Evolutionary conservation across 164 flowering plant species (phyloP), one percentile per base, ranked within the genome.

Genomic region (Cinnamomum micranthum): DNA sequence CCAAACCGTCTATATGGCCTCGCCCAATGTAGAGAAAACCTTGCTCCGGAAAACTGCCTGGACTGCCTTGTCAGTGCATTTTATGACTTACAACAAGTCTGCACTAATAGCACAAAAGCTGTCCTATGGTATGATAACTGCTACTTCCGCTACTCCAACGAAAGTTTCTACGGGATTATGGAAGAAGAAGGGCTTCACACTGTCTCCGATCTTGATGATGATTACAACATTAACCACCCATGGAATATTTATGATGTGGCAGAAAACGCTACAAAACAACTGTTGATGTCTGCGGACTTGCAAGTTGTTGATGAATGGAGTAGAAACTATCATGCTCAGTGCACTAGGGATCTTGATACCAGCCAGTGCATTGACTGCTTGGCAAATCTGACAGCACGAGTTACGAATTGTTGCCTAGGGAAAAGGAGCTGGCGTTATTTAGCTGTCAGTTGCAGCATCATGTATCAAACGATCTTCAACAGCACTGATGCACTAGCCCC

Each of bases 91-190:
- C 9, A 1, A 19, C 59, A 33, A 12, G 14, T 5, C 47, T 78
- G 77, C 62, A 77, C 80, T 6, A 25, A 52, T 31, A 25, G 51
- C 2, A 66, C 28, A 63, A 66, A 52, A 11, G 77, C 68, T 10
- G 19, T 35, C 60, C 47, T 71, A 13, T 78, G 71, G 65, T 50
- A 74, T 33, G 71, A 73, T 1, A 2, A 62, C 62, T 74, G 74
- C 71, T 28, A 35, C 66, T 19, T 79, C 4, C 66, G 76, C 14
- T 79, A 79, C 74, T 80, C 82, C 6, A 41, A 72, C 52, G 17
- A 31, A 50, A 4, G n/a, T 5, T 72, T 72, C 24, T 33, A 20
- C 10, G 41, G 47, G 9, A 15, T 4, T 15, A 4, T 67, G 47
- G 50, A 67, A 1, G 13, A 13, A 7, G 64, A 60, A 2, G 64